A percentile compares a stretch with the other conserved stretches of the same genome.
Evolutionary conservation across 169 alveolate species (phyloP).

Genomic region (Cytauxzoon felis): DNA sequence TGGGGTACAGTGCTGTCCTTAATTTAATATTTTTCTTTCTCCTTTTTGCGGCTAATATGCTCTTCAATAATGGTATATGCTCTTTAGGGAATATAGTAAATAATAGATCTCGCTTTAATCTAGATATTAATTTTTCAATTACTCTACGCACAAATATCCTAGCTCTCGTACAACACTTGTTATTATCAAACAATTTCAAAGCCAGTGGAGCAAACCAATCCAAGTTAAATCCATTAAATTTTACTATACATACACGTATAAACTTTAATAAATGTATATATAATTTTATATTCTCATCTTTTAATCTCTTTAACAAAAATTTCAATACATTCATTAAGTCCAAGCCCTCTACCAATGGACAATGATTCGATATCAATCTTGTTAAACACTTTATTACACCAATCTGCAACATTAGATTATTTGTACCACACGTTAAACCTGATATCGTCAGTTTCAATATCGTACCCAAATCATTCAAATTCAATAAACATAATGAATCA

Average conservation of each 20-base stretch:
- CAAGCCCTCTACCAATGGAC: conserved; percentile 22
- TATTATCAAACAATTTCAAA: conserved; percentile 49
- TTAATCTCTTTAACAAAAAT: conserved; percentile 12
- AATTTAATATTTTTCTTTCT: conserved; percentile 11
- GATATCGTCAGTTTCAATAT: conserved; percentile 37
- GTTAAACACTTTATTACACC: conserved; percentile 42
- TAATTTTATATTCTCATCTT: conserved; percentile 15
- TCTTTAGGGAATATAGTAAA: conserved; percentile 45
- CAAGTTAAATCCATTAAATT: conserved; percentile 28
- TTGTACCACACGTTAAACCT: conserved; percentile 33
- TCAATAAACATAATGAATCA: conserved; percentile 33
- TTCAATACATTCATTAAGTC: conserved; percentile 34
- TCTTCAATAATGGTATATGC: conserved; percentile 49
- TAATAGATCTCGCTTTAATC: conserved; percentile 43
- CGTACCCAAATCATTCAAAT: conserved; percentile 15
- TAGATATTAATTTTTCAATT: conserved; percentile 38
- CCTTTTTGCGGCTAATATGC: conserved; percentile 21
- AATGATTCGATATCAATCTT: conserved; percentile 27
- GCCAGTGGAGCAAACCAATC: conserved; percentile 45
- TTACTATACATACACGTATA: conserved; percentile 46
- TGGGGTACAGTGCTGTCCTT: conserved; percentile 7
- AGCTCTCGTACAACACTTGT: conserved; percentile 32
- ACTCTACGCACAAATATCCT: conserved; percentile 53
- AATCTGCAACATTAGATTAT: neutral
- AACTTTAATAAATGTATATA: conserved; percentile 48